These are phyloP conservation scores for Trypethelium eluteriae DNA, from an alignment of 495 filamentous ascomycete genomes.

Conservation along the genomic window DNA sequence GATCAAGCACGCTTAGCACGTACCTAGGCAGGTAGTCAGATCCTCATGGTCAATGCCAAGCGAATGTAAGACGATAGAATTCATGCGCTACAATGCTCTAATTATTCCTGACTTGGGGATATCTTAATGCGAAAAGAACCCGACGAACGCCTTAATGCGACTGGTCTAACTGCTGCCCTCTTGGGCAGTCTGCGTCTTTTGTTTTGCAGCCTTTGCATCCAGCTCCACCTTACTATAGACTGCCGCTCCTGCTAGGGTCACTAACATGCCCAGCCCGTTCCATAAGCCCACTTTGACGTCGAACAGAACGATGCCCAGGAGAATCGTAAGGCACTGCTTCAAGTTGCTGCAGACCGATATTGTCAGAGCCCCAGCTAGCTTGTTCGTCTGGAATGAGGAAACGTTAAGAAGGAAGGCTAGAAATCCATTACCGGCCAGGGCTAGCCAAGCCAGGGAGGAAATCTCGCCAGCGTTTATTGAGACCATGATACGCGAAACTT, in stretches of 20 bases:
- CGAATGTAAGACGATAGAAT: not conserved
- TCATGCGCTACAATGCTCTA: not conserved
- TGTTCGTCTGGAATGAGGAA: conserved; percentile 49
- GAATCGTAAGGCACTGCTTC: conserved; percentile 52
- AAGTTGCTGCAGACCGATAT: conserved; percentile 53
- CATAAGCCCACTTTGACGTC: conserved; percentile 40
- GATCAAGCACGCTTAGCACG: too few species aligned
- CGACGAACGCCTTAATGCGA: not conserved
- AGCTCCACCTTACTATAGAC: conserved; percentile 43
- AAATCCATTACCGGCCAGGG: conserved; percentile 42
- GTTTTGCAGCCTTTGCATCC: conserved; percentile 14
- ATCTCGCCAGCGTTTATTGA: conserved; percentile 21
- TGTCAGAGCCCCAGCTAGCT: conserved; percentile 48
- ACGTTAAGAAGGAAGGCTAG: conserved; percentile 50
- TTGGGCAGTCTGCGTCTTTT: not conserved
- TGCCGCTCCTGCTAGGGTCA: conserved; percentile 43
- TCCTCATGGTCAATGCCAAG: too few species aligned
- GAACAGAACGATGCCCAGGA: conserved; percentile 47
- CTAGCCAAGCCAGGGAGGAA: conserved; percentile 21
- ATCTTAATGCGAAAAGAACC: not conserved
- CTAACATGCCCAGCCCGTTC: conserved; percentile 38
- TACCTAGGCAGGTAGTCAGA: too few species aligned
- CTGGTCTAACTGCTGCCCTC: not conserved
- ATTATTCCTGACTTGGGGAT: not conserved
- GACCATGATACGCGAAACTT: conserved; percentile 32